These are phyloP conservation scores for Eimeria acervulina DNA, from an alignment of 169 alveolate genomes.

Conservation along the genomic window DNA sequence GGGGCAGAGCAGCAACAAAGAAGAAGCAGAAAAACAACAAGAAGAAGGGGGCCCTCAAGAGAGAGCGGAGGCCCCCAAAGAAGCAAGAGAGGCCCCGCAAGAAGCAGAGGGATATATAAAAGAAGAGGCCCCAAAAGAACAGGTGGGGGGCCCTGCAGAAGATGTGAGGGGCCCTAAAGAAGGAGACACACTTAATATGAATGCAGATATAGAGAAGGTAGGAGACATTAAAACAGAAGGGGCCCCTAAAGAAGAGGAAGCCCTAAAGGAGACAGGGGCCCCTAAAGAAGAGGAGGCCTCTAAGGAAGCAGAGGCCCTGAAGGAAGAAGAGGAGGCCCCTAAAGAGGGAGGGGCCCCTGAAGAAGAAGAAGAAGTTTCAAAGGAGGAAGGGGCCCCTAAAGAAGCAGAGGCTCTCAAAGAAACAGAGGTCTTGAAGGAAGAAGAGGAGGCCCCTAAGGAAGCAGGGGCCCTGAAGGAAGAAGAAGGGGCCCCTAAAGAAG, in stretches of 20 bases:
- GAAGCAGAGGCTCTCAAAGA: too few relatives aligned
- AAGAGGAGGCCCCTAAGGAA: not conserved
- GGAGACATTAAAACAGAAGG: not conserved
- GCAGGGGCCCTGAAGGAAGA: too few relatives aligned
- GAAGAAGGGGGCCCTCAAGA: too few relatives aligned
- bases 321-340: not conserved
- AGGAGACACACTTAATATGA: too few relatives aligned
- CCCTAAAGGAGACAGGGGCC: not conserved
- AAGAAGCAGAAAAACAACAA: too few relatives aligned
- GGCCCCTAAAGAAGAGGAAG: not conserved
- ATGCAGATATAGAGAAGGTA: not conserved
- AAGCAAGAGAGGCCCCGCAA: not conserved
- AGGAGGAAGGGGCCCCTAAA: slow-evolving; percentile 10
- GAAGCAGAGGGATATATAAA: not conserved
- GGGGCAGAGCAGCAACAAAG: too few relatives aligned
- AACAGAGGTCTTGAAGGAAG: too few relatives aligned
- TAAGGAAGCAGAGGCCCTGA: not conserved
- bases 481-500: too few relatives aligned
- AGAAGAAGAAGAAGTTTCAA: not conserved
- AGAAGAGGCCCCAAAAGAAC: too few relatives aligned
- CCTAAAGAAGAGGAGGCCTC: not conserved
- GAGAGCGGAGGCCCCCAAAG: not conserved
- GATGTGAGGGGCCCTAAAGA: not conserved
- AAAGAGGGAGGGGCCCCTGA: slow-evolving; percentile 23
- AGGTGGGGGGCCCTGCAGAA: not conserved